These are phyloP conservation scores for Penicillium sp. DNA, from an alignment of 2,329 filamentous ascomycete species.

Conservation along the genomic window DNA sequence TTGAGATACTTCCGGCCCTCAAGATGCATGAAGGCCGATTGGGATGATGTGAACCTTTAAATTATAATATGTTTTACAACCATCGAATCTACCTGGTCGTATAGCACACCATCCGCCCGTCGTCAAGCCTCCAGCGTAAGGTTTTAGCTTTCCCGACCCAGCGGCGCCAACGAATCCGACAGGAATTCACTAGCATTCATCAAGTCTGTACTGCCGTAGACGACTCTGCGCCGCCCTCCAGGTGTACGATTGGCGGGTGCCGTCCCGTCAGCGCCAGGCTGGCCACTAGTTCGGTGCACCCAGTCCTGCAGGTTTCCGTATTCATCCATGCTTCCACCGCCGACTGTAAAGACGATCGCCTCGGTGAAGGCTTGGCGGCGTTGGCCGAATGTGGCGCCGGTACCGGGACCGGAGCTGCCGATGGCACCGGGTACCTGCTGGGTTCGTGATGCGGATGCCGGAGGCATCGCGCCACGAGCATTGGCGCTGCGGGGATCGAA, in stretches of 20 bases:
- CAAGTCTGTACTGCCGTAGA: constrained; percentile 87
- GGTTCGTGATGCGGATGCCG: constrained; percentile 59
- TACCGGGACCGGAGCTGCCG: constrained; percentile 57
- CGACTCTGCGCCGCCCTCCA: constrained; percentile 67
- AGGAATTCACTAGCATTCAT: constrained; percentile 63
- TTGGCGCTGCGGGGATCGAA: constrained; percentile 94
- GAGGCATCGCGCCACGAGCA: constrained; percentile 85
- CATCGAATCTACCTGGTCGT: constrained; percentile 6
- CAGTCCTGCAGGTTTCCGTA: constrained; percentile 97
- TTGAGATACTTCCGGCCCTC: no score
- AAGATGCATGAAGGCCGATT: background rate
- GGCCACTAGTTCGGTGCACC: constrained; percentile 69
- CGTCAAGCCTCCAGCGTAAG: no score
- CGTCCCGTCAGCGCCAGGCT: constrained; percentile 51
- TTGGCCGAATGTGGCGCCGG: constrained; percentile 84
- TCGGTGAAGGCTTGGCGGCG: constrained; percentile 84
- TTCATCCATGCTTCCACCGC: constrained; percentile 97
- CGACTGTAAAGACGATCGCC: constrained; percentile 89
- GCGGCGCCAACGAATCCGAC: constrained; percentile 53
- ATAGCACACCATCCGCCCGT: constrained; percentile 6
- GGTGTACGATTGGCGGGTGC: constrained; percentile 30
- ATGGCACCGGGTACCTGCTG: constrained; percentile 45
- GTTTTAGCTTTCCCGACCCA: constrained; percentile 57
- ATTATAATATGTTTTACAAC: constrained; percentile 26
- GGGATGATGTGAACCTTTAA: no score